Evolutionary conservation across 441 rosid species (phyloP).

Genomic region (Jatropha multifida): DNA sequence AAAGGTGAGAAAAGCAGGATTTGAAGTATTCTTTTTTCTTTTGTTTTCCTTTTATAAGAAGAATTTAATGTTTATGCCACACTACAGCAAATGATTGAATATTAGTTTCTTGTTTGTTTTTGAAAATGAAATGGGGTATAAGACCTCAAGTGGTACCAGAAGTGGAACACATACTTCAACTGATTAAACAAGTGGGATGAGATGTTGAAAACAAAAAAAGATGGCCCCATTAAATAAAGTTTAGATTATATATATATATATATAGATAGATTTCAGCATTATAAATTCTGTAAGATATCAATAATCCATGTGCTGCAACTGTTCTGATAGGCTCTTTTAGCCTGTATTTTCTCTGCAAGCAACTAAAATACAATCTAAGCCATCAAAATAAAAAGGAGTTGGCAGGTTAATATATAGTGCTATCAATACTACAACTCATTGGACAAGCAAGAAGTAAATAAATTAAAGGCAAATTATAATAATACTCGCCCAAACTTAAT

Average conservation of each 20-base stretch:
- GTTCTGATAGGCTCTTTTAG: no score
- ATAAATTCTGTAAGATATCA: no score
- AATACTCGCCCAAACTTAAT: background rate
- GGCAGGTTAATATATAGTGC: no score
- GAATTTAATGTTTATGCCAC: no score
- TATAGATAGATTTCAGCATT: background rate
- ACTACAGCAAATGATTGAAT: background rate
- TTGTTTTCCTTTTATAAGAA: background rate
- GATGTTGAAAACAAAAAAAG: background rate
- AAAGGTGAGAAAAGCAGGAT: background rate
- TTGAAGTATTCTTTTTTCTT: no score
- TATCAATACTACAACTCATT: no score
- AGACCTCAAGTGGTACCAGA: no score
- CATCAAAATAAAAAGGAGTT: background rate
- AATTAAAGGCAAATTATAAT: no score
- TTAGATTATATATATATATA: background rate
- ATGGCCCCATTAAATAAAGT: background rate
- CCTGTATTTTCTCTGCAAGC: no score
- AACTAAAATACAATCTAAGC: background rate
- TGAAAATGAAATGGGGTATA: background rate
- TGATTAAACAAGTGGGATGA: background rate
- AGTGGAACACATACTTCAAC: background rate
- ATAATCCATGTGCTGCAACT: no score
- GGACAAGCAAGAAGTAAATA: no score
- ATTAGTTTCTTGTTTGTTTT: background rate